Percentiles rank a stretch among this genome's conserved stretches.
Evolutionary conservation across 192 early-diverging fungal species (phyloP).

Genomic region (Backusella parvicylindrica): DNA sequence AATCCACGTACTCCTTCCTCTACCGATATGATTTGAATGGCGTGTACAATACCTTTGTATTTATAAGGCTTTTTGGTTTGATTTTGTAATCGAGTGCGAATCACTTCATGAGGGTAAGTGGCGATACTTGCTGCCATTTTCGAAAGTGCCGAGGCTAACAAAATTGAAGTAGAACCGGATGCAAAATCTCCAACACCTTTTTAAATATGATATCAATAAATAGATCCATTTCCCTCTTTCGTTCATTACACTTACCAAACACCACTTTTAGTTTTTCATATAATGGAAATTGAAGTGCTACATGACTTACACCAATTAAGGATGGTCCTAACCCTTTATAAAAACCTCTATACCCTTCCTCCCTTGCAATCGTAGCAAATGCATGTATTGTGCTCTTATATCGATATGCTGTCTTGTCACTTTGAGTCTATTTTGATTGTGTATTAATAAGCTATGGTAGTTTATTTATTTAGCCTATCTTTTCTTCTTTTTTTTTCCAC

Average conservation of each 20-base stretch:
- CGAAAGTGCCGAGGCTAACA: constrained; percentile 77
- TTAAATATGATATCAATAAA: neutral
- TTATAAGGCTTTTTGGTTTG: constrained; percentile 69
- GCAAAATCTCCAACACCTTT: constrained; percentile 5
- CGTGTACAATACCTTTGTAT: constrained; percentile 81
- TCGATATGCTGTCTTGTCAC: constrained; percentile 65
- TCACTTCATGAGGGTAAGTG: constrained; percentile 96
- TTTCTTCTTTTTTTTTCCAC: no score
- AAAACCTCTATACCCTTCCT: constrained; percentile 80
- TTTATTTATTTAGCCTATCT: no score
- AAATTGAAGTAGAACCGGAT: constrained; percentile 49
- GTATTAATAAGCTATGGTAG: no score
- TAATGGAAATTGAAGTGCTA: constrained; percentile 92
- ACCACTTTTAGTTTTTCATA: constrained; percentile 86
- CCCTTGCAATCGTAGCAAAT: constrained; percentile 67
- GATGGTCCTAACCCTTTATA: constrained; percentile 94
- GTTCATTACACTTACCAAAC: constrained; percentile 43
- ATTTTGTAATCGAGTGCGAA: constrained; percentile 92
- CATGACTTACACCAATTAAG: constrained; percentile 89
- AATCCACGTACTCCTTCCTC: constrained; percentile 84
- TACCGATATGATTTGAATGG: constrained; percentile 59
- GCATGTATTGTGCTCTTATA: constrained; percentile 85
- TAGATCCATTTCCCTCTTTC: no score
- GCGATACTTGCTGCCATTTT: constrained; percentile 89
- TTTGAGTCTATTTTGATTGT: constrained; percentile 62